phyloP scores from a whole-genome alignment of 192 early-diverging fungal species.

The Glomus cerebriforme region DNA sequence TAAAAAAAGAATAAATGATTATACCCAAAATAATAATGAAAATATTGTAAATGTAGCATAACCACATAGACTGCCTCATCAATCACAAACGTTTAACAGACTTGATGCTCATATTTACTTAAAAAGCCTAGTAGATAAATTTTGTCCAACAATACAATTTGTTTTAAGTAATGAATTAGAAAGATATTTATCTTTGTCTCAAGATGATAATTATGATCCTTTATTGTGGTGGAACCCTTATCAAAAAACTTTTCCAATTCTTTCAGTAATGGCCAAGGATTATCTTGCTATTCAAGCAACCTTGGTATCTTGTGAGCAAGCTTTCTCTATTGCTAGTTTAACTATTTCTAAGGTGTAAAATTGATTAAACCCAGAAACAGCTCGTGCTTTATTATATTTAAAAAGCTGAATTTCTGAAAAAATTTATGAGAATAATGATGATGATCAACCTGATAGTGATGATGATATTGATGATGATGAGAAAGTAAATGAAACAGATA shows the following conservation, averaged over 20 bases:
- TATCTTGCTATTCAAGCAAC: not conserved
- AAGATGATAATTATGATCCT: not conserved
- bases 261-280: not conserved
- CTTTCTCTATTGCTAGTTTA: not conserved
- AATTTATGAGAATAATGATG: not conserved
- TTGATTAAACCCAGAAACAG: not conserved
- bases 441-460: not conserved
- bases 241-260: not conserved
- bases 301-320: not conserved
- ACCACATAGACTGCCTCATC: not conserved
- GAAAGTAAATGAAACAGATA: no score
- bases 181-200: constrained; percentile 1
- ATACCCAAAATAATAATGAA: not conserved
- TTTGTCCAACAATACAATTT: not conserved
- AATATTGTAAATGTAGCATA: not conserved
- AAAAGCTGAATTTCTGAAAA: constrained; percentile 10
- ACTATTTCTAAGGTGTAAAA: not conserved
- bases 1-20: not conserved
- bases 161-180: not conserved
- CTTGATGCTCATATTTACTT: not conserved
- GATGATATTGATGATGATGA: not conserved
- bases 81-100: constrained; percentile 3
- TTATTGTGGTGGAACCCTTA: not conserved
- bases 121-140: not conserved
- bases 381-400: not conserved